Conservation (phyloP, 2,329 filamentous ascomycete species). For the Graphilbum ipis-grandicollis region DNA sequence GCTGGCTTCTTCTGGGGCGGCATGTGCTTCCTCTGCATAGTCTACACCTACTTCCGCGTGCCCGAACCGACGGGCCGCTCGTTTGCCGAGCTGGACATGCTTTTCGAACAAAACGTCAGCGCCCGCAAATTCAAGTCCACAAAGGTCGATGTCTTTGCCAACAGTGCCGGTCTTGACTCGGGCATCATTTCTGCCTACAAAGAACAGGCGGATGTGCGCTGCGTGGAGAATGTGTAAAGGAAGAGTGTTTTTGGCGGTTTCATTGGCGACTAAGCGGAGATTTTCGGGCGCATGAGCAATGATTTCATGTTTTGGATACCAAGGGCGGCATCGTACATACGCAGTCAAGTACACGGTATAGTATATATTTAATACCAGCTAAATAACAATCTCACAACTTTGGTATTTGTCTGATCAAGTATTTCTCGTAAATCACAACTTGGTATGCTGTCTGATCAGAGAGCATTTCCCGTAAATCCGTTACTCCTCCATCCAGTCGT, state of each 20-base stretch:
- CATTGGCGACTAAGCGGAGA: too few relatives aligned
- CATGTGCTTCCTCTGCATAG: constrained; percentile 61
- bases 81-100: constrained; percentile 70
- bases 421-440: too few relatives aligned
- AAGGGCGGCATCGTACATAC: too few relatives aligned
- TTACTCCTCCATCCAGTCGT: constrained; percentile 7
- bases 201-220: constrained; percentile 16
- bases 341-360: too few relatives aligned
- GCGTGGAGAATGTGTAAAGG: constrained; percentile 5
- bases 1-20: constrained; percentile 80
- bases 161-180: constrained; percentile 28
- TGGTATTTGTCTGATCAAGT: too few relatives aligned
- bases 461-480: too few relatives aligned
- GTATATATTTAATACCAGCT: too few relatives aligned
- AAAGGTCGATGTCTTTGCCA: constrained; percentile 37
- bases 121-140: constrained; percentile 55
- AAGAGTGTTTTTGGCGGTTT: too few relatives aligned
- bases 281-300: too few relatives aligned
- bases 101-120: constrained; percentile 58
- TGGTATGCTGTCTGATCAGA: too few relatives aligned
- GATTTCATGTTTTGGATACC: too few relatives aligned
- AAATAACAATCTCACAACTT: too few relatives aligned
- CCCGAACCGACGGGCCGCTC: constrained; percentile 67
- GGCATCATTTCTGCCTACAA: constrained; percentile 31
- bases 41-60: constrained; percentile 67